A percentile compares a stretch with the other conserved stretches of the same genome.
phyloP scores from a whole-genome alignment of 495 filamentous ascomycete species.

The Penicillium verhagenii region DNA sequence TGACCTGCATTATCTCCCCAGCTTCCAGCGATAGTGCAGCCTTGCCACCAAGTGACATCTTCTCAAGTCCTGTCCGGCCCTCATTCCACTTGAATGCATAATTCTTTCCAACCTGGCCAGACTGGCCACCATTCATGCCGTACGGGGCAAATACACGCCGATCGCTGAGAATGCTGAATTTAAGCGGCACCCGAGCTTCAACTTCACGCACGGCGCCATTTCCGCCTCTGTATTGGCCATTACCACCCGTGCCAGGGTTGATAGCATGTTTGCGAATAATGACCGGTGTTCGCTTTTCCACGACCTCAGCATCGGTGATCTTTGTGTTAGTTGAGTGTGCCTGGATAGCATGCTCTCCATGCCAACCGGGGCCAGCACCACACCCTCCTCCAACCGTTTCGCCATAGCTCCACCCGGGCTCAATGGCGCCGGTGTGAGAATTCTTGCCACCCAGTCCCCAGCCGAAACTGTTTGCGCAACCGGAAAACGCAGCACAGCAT shows the following conservation, averaged over 20 bases:
- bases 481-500: neutral
- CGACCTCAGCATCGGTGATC: constrained; percentile 4
- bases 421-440: constrained; percentile 1
- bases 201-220: constrained; percentile 1
- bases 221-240: neutral
- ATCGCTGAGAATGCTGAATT: constrained; percentile 3
- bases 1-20: constrained; percentile 23
- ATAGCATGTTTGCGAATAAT: constrained; percentile 3
- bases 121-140: constrained; percentile 1
- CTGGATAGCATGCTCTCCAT: constrained; percentile 5
- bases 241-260: neutral
- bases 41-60: constrained; percentile 18
- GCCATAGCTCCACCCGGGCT: constrained; percentile 5
- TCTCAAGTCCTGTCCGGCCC: constrained; percentile 10
- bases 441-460: constrained; percentile 4
- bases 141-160: constrained; percentile 1
- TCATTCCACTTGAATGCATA: constrained; percentile 26
- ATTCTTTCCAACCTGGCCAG: constrained; percentile 3
- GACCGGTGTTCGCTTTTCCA: constrained; percentile 3
- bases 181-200: neutral
- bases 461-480: constrained; percentile 3
- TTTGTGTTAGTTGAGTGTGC: constrained; percentile 3
- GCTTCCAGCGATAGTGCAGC: constrained; percentile 15
- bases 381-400: constrained; percentile 3
- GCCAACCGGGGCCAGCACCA: neutral